Evolutionary conservation across 2,329 filamentous ascomycete species (phyloP).

Genomic region (Penicillium frequentans): DNA sequence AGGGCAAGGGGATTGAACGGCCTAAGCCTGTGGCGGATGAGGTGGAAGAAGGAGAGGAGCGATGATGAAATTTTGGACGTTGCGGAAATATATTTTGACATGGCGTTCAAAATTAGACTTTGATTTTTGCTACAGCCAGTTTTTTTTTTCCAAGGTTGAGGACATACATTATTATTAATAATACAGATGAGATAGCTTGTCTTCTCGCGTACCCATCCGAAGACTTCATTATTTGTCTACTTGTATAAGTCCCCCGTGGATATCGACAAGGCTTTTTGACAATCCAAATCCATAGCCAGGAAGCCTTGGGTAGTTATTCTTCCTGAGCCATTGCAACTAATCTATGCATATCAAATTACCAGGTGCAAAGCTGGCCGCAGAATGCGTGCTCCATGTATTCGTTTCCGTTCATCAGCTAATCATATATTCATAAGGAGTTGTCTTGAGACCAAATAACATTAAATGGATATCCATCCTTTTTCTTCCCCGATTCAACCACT

Average conservation of each 20-base stretch:
- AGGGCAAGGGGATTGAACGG: conserved; percentile 63
- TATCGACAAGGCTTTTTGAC: background rate
- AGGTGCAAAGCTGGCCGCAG: background rate
- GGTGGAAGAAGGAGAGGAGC: conserved; percentile 7
- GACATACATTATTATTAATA: background rate
- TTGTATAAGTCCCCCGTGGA: background rate
- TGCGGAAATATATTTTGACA: background rate
- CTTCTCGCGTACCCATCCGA: background rate
- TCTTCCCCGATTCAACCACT: background rate
- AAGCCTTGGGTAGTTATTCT: background rate
- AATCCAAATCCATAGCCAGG: background rate
- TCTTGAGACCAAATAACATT: background rate
- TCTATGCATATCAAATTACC: background rate
- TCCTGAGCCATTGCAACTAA: background rate
- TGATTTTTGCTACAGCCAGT: background rate
- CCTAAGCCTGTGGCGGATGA: conserved; percentile 19
- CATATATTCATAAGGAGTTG: background rate
- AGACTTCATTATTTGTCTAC: too few species aligned
- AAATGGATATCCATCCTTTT: background rate
- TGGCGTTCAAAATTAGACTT: background rate
- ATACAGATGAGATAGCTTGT: background rate
- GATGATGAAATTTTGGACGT: background rate
- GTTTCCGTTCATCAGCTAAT: background rate
- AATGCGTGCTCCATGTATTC: background rate
- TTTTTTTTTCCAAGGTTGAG: background rate